phyloP scores from a whole-genome alignment of 2,329 filamentous ascomycete species.

The Xylaria sp. region DNA sequence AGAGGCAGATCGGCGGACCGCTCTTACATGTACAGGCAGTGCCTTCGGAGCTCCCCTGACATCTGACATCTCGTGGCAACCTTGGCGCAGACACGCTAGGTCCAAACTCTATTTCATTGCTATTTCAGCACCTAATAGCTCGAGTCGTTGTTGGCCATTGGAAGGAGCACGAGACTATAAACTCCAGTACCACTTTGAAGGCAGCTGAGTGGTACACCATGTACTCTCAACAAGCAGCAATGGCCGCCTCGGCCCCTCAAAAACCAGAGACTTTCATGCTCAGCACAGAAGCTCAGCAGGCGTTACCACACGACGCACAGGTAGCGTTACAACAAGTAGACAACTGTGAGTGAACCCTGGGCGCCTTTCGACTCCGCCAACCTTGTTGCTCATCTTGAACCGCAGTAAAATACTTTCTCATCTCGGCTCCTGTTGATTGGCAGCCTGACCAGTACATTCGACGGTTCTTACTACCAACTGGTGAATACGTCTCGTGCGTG shows the following conservation, averaged over 20 bases:
- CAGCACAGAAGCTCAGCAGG: conserved; percentile 95
- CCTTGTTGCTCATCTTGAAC: conserved; percentile 25
- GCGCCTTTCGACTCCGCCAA: neutral
- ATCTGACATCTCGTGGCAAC: conserved; percentile 18
- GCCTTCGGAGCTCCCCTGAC: conserved; percentile 25
- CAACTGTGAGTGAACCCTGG: conserved; percentile 69
- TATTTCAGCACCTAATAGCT: conserved; percentile 17
- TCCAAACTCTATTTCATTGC: conserved; percentile 23
- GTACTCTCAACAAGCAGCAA: conserved; percentile 82
- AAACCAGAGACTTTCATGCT: conserved; percentile 99
- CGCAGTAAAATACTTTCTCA: conserved; percentile 98
- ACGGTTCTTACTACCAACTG: conserved; percentile 91
- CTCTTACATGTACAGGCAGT: conserved; percentile 30
- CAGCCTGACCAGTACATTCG: conserved; percentile 94
- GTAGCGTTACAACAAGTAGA: conserved; percentile 98
- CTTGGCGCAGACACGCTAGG: conserved; percentile 20
- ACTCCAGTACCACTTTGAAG: conserved; percentile 18
- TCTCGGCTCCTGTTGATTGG: conserved; percentile 98
- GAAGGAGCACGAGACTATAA: conserved; percentile 6
- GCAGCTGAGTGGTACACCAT: conserved; percentile 49
- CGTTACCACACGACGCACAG: conserved; percentile 92
- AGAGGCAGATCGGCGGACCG: conserved; percentile 12
- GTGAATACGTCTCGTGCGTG: conserved; percentile 98
- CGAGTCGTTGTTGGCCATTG: conserved; percentile 6
- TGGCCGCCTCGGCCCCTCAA: conserved; percentile 78